These are phyloP conservation scores for Penicillium sp. DNA, from an alignment of 2,329 filamentous ascomycete genomes.

Conservation along the genomic window DNA sequence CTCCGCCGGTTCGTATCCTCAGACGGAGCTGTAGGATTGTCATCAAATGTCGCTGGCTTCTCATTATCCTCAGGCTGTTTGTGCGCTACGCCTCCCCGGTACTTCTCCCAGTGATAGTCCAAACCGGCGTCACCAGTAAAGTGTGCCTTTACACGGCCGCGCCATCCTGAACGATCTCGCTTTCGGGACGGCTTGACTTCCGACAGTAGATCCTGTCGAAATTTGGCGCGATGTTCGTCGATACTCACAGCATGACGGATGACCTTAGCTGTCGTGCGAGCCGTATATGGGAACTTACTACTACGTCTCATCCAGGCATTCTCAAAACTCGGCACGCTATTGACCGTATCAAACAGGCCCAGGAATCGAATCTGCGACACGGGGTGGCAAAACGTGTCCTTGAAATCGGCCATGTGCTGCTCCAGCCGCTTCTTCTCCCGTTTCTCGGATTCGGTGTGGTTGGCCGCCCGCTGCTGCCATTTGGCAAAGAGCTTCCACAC, in stretches of 20 bases:
- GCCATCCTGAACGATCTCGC: slow-evolving; percentile 28
- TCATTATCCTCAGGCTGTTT: neutral
- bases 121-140: neutral
- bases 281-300: slow-evolving; percentile 32
- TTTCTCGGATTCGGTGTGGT: neutral
- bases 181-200: slow-evolving; percentile 1
- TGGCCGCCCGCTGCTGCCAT: slow-evolving; percentile 22
- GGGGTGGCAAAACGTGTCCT: slow-evolving; percentile 27
- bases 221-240: slow-evolving; percentile 60
- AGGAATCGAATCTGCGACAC: slow-evolving; percentile 27
- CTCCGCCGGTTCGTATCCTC: no score
- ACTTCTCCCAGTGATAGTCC: neutral
- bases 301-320: neutral
- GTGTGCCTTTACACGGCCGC: no score
- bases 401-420: slow-evolving; percentile 13
- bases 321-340: slow-evolving; percentile 30
- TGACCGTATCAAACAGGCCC: slow-evolving; percentile 34
- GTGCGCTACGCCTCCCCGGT: neutral
- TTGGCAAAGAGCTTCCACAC: slow-evolving; percentile 24
- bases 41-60: no score
- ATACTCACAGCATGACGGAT: slow-evolving; percentile 60
- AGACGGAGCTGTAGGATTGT: no score
- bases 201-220: slow-evolving; percentile 30
- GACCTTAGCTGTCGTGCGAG: slow-evolving; percentile 51
- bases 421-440: slow-evolving; percentile 9